A percentile compares a stretch with the other conserved stretches of the same genome.
Evolutionary conservation across 805 yeast genomes (phyloP).

Genomic region (Pichia occidentalis): DNA sequence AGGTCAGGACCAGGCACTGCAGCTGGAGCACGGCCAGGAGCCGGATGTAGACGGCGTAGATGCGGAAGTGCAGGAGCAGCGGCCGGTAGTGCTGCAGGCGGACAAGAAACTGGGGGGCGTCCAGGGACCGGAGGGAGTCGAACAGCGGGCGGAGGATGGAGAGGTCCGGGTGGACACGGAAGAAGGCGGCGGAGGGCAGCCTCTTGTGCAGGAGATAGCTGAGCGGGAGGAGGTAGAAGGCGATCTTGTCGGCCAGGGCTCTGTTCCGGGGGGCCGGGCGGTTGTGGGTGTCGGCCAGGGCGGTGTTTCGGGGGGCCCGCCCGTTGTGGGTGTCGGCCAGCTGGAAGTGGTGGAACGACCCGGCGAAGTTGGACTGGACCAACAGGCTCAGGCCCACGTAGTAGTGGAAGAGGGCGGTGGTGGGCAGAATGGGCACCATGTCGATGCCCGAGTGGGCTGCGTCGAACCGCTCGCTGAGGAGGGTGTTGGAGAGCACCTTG

Average conservation of each 20-base stretch:
- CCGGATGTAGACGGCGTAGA: conserved; percentile 4
- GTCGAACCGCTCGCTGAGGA: not conserved
- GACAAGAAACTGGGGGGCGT: not conserved
- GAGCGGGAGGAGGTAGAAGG: conserved; percentile 1
- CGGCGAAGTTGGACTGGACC: conserved; percentile 6
- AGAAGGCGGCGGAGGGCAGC: not conserved
- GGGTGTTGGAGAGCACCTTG: conserved; percentile 8
- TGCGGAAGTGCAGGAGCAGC: conserved; percentile 2
- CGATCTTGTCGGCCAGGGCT: conserved; percentile 1
- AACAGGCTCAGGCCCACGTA: conserved; percentile 3
- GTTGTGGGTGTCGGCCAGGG: conserved; percentile 3
- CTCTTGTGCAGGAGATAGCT: not conserved
- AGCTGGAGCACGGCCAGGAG: not conserved
- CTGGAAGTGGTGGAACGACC: conserved; percentile 4
- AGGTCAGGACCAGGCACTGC: not conserved
- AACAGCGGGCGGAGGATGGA: conserved; percentile 1
- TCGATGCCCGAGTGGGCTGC: conserved; percentile 3
- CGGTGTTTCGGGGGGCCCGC: not conserved
- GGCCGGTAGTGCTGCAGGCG: not conserved
- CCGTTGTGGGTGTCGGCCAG: conserved; percentile 3
- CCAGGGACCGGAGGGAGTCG: not conserved
- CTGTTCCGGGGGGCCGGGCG: no score
- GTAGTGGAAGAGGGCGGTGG: conserved; percentile 6
- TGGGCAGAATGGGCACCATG: conserved; percentile 3
- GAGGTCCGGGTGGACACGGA: not conserved